Percentiles rank a stretch among this genome's conserved stretches.
These are phyloP conservation scores for Penicillium cosmopolitanum DNA, from an alignment of 495 filamentous ascomycete species.

Conservation along the genomic window DNA sequence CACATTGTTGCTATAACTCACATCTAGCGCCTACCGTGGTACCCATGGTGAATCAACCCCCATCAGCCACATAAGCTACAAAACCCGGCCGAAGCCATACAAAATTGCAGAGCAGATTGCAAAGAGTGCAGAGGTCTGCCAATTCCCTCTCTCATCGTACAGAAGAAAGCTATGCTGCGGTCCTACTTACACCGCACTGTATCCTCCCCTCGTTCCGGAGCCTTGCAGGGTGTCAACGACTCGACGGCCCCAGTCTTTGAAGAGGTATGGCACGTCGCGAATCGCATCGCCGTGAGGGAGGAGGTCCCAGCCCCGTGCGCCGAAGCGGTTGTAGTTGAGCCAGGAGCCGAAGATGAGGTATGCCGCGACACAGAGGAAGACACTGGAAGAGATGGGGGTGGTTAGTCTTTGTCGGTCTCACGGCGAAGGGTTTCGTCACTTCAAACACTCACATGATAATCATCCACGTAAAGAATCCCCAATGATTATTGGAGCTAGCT, in stretches of 20 bases:
- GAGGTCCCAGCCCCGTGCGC: constrained; percentile 92
- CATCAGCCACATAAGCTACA: no score
- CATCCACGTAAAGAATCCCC: constrained; percentile 98
- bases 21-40: no score
- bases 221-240: constrained; percentile 86
- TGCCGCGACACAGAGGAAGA: constrained; percentile 82
- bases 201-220: constrained; percentile 78
- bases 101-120: background rate
- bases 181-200: constrained; percentile 77
- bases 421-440: background rate
- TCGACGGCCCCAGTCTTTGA: constrained; percentile 82
- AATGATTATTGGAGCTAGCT: constrained; percentile 47
- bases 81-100: background rate
- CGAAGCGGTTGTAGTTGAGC: constrained; percentile 98
- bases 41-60: no score
- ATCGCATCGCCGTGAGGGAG: constrained; percentile 92
- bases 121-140: background rate
- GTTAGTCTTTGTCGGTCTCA: constrained; percentile 1
- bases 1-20: no score
- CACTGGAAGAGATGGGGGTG: constrained; percentile 36
- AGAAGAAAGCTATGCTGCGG: background rate
- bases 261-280: constrained; percentile 86
- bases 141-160: background rate
- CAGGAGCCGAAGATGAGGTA: constrained; percentile 98
- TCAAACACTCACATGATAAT: constrained; percentile 79